phyloP scores from a whole-genome alignment of 2,329 filamentous ascomycete species.

The Colletotrichum sojae region DNA sequence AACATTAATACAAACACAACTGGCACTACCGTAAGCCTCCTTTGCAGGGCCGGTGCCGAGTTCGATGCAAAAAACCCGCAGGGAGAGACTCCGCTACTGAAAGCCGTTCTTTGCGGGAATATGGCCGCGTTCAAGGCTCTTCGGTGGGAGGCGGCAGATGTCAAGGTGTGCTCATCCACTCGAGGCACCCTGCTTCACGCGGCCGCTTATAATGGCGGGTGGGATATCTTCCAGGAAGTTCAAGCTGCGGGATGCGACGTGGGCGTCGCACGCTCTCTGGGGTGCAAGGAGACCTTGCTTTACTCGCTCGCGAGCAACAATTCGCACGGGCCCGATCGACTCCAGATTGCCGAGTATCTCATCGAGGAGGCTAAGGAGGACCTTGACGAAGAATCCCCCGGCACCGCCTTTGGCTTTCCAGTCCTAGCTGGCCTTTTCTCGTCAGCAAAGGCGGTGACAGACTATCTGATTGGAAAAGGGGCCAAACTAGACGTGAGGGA shows the following conservation, averaged over 20 bases:
- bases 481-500: slow-evolving; percentile 12
- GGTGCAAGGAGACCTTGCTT: background rate
- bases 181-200: slow-evolving; percentile 8
- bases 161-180: background rate
- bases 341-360: slow-evolving; percentile 39
- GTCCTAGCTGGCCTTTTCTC: background rate
- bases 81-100: slow-evolving; percentile 32
- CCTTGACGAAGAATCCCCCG: background rate
- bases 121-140: background rate
- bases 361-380: slow-evolving; percentile 33
- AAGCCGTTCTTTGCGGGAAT: background rate
- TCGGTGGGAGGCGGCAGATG: background rate
- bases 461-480: slow-evolving; percentile 12
- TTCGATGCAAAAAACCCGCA: slow-evolving; percentile 28
- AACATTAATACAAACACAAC: slow-evolving; percentile 1
- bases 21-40: background rate
- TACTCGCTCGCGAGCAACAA: slow-evolving; percentile 1
- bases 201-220: background rate
- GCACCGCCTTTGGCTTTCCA: background rate
- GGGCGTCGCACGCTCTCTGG: background rate
- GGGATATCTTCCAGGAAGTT: background rate
- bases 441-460: background rate
- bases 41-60: slow-evolving; percentile 38
- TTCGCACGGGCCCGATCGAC: background rate
- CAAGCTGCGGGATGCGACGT: slow-evolving; percentile 3